Conservation (phyloP, 345 rosid genomes). For the Mangifera indica region DNA sequence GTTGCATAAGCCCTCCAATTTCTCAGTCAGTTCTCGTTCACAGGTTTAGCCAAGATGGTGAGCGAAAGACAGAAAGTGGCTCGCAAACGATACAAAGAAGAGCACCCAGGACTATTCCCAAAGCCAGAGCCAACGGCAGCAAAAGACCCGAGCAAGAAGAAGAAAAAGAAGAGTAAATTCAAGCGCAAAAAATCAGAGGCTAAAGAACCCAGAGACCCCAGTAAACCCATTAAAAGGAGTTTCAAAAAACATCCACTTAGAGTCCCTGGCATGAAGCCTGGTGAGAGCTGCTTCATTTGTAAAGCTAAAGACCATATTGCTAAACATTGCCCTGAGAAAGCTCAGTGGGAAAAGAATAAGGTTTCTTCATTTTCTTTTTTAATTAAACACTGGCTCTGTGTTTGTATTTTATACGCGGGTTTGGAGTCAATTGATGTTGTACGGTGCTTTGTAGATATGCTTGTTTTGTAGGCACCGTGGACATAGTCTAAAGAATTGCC, state of each 20-base stretch:
- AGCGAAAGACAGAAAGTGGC: conserved; percentile 79
- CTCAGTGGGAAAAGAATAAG: conserved; percentile 90
- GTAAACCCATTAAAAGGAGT: conserved; percentile 33
- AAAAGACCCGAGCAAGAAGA: conserved; percentile 59
- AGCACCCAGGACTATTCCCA: conserved; percentile 64
- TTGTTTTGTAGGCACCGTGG: conserved; percentile 80
- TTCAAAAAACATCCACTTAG: conserved; percentile 73
- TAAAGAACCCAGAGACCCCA: conserved; percentile 28
- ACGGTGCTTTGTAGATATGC: conserved; percentile 58
- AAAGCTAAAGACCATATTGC: conserved; percentile 79
- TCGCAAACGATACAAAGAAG: conserved; percentile 61
- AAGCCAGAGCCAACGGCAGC: conserved; percentile 69
- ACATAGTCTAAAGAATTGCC: conserved; percentile 86
- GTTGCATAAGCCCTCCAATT: background rate
- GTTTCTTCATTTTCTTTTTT: conserved; percentile 28
- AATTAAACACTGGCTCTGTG: background rate
- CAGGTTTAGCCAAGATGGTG: conserved; percentile 41
- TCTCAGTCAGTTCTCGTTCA: background rate
- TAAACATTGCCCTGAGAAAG: conserved; percentile 74
- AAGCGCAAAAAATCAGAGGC: conserved; percentile 53
- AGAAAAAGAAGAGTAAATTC: conserved; percentile 53
- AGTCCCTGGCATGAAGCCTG: conserved; percentile 93
- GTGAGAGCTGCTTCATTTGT: conserved; percentile 85
- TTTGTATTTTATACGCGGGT: background rate
- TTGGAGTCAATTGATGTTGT: conserved; percentile 1